These are phyloP conservation scores for Trichoderma asperelloides DNA, from an alignment of 495 filamentous ascomycete species.

Conservation along the genomic window DNA sequence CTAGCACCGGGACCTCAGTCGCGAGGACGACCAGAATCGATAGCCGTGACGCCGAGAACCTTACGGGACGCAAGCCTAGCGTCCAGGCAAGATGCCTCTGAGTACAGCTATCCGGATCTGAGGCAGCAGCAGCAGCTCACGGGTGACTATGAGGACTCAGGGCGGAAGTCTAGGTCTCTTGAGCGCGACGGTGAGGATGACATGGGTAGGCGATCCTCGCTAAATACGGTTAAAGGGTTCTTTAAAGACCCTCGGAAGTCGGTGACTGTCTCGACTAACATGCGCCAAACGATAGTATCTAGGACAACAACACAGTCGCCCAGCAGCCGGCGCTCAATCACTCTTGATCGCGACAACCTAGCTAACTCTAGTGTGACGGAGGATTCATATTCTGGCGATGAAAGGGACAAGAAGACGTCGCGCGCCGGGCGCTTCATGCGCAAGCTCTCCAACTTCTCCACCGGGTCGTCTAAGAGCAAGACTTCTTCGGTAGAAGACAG, in stretches of 20 bases:
- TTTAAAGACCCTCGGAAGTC: constrained; percentile 42
- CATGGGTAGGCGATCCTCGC: constrained; percentile 36
- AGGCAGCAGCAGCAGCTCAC: constrained; percentile 56
- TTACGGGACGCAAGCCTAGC: constrained; percentile 45
- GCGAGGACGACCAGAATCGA: constrained; percentile 51
- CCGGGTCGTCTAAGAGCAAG: constrained; percentile 44
- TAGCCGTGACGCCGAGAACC: constrained; percentile 75
- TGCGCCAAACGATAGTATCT: not conserved
- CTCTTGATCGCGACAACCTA: constrained; percentile 15
- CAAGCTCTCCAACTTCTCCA: constrained; percentile 64
- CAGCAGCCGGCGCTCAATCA: constrained; percentile 34
- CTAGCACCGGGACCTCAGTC: constrained; percentile 23
- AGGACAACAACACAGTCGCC: constrained; percentile 26
- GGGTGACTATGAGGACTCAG: constrained; percentile 45
- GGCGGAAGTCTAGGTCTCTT: constrained; percentile 20
- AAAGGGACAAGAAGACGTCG: constrained; percentile 20
- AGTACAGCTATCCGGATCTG: constrained; percentile 22
- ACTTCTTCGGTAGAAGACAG: constrained; percentile 37
- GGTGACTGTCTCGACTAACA: constrained; percentile 13
- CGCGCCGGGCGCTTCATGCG: constrained; percentile 70
- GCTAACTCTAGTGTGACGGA: constrained; percentile 4
- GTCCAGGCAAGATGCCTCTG: too few relatives aligned
- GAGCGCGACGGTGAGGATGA: constrained; percentile 21
- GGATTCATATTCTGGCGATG: constrained; percentile 12
- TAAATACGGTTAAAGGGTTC: constrained; percentile 43